Percentiles rank a stretch among this genome's conserved stretches.
Evolutionary conservation across 257 asterid species (phyloP).

Genomic region (Ajuga chamaepitys): DNA sequence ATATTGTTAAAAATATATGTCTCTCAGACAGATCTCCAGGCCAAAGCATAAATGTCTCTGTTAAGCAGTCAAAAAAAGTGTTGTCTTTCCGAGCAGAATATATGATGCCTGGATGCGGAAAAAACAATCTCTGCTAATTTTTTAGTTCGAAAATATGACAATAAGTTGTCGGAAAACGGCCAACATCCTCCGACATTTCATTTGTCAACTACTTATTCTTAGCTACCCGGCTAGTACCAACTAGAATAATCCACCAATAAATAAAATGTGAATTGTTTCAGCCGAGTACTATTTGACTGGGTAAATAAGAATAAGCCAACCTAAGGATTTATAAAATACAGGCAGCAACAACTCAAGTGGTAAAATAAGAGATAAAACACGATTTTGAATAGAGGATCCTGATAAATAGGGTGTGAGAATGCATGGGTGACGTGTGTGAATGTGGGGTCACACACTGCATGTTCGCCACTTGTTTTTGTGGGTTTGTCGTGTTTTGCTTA

Average conservation of each 20-base stretch:
- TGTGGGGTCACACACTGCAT: slow-evolving; percentile 46
- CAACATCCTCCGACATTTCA: no score
- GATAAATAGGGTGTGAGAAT: no score
- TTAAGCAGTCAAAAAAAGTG: not conserved
- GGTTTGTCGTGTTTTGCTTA: slow-evolving; percentile 20
- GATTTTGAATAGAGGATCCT: not conserved
- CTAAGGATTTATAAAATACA: no score
- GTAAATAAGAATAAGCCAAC: no score
- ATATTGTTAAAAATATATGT: not conserved
- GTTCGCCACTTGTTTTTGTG: slow-evolving; percentile 48
- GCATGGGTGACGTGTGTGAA: slow-evolving; percentile 33
- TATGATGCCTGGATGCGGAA: slow-evolving; percentile 19
- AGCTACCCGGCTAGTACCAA: no score
- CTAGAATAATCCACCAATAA: no score
- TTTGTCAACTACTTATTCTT: no score
- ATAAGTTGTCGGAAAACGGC: no score
- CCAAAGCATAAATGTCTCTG: slow-evolving; percentile 11
- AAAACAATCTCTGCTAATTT: not conserved
- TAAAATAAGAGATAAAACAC: no score
- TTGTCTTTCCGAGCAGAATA: not conserved
- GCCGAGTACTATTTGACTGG: no score
- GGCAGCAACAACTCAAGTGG: no score
- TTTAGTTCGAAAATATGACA: not conserved
- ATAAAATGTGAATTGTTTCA: no score
- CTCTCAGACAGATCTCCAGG: not conserved